phyloP scores from a whole-genome alignment of 2,329 filamentous ascomycete genomes.

The Leptographium flavum region DNA sequence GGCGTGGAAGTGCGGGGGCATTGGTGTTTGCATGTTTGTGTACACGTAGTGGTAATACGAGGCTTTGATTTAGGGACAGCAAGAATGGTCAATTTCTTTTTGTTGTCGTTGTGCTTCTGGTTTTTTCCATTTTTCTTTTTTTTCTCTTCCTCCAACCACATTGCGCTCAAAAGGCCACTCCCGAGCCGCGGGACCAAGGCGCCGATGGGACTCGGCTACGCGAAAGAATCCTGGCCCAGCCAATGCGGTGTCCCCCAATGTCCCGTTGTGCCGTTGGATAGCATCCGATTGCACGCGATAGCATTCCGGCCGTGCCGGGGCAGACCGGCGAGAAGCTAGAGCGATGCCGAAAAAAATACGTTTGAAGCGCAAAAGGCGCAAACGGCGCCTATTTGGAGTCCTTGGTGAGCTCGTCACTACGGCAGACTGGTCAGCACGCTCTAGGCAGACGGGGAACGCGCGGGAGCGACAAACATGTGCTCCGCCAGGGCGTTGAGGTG shows the following conservation, averaged over 20 bases:
- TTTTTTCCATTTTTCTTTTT: background rate
- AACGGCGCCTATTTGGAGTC: slow-evolving; percentile 40
- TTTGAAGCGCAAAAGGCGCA: background rate
- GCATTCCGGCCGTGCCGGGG: background rate
- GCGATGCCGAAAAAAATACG: background rate
- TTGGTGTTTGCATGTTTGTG: background rate
- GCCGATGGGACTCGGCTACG: background rate
- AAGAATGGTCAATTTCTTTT: no score
- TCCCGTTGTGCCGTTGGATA: background rate
- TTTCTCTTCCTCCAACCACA: no score
- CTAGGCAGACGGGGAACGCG: background rate
- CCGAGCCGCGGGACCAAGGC: background rate
- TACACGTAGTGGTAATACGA: background rate
- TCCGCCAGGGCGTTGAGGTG: slow-evolving; percentile 75
- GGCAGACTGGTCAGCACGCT: background rate
- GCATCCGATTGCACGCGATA: no score
- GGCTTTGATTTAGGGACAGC: background rate
- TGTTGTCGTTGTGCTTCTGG: no score
- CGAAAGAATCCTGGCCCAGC: background rate
- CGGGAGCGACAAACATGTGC: slow-evolving; percentile 55
- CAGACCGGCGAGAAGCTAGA: background rate
- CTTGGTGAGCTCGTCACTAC: slow-evolving; percentile 64
- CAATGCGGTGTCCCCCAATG: background rate
- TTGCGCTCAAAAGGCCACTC: background rate
- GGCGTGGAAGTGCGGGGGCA: background rate